Evolutionary conservation across 2,329 filamentous ascomycete genomes (phyloP).

Genomic region (Hirsutella rhossiliensis): DNA sequence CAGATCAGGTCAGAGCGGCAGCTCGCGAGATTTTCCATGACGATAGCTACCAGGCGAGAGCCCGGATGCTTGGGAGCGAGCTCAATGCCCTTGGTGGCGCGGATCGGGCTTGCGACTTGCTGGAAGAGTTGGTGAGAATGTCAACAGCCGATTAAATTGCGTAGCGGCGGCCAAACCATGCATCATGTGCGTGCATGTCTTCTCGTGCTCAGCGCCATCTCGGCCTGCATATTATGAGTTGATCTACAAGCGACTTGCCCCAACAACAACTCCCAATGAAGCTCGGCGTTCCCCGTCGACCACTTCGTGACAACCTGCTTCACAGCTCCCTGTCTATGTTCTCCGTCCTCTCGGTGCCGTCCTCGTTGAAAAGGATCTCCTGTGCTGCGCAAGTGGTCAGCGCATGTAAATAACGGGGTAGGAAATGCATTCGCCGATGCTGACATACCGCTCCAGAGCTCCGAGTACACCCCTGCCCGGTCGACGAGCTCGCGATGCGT

Average conservation of each 20-base stretch:
- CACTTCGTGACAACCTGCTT: conserved; percentile 3
- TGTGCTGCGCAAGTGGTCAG: conserved; percentile 33
- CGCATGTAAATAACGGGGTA: neutral
- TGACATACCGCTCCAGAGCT: conserved; percentile 75
- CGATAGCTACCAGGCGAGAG: conserved; percentile 10
- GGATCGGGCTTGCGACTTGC: conserved; percentile 12
- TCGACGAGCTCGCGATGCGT: conserved; percentile 80
- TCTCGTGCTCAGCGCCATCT: too few relatives aligned
- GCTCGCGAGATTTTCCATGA: conserved; percentile 13
- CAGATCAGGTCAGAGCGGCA: conserved; percentile 12
- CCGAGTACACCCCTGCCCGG: conserved; percentile 66
- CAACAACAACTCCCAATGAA: too few relatives aligned
- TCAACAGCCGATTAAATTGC: neutral
- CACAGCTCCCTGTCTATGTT: conserved; percentile 12
- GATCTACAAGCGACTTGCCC: too few relatives aligned
- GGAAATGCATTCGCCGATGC: neutral
- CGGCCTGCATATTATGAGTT: too few relatives aligned
- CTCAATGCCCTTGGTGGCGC: conserved; percentile 17
- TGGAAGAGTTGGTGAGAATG: conserved; percentile 12
- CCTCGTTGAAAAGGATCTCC: conserved; percentile 43
- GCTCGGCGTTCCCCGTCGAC: neutral
- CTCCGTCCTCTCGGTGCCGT: conserved; percentile 29
- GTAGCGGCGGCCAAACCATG: neutral
- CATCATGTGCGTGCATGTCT: too few relatives aligned
- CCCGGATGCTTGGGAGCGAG: conserved; percentile 12